Evolutionary conservation across 306 rosid genomes (phyloP).

Genomic region (Begonia loranthoides): DNA sequence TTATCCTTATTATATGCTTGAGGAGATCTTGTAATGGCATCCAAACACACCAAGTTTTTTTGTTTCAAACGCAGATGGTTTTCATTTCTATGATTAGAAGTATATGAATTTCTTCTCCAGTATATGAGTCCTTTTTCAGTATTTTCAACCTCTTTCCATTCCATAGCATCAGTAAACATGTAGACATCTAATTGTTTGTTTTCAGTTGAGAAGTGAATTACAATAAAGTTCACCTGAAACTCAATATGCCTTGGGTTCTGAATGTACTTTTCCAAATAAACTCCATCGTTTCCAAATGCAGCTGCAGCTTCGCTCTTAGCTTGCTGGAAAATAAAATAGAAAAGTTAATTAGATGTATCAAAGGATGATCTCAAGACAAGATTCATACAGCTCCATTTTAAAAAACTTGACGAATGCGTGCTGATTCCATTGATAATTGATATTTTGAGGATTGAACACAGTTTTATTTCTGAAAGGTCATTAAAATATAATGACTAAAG

Average conservation of each 20-base stretch:
- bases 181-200: no score
- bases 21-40: no score
- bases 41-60: no score
- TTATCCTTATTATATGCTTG: not conserved
- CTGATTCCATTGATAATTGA: not conserved
- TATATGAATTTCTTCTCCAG: no score
- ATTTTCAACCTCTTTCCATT: no score
- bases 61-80: no score
- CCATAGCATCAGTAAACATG: no score
- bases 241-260: slow-evolving; percentile 98
- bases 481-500: not conserved
- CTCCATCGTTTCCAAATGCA: slow-evolving; percentile 98
- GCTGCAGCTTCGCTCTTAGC: slow-evolving; percentile 99
- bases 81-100: no score
- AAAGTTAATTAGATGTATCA: slow-evolving; percentile 12
- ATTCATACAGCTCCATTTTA: slow-evolving; percentile 8
- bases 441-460: not conserved
- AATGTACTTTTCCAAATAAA: slow-evolving; percentile 90
- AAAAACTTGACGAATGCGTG: not conserved
- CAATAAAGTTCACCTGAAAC: slow-evolving; percentile 50
- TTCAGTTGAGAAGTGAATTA: no score
- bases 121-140: no score
- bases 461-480: not conserved
- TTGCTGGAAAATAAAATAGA: slow-evolving; percentile 50
- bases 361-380: slow-evolving; percentile 3